phyloP scores from a whole-genome alignment of 1,284 basidiomycete genomes.

The Coniferiporia weirii region DNA sequence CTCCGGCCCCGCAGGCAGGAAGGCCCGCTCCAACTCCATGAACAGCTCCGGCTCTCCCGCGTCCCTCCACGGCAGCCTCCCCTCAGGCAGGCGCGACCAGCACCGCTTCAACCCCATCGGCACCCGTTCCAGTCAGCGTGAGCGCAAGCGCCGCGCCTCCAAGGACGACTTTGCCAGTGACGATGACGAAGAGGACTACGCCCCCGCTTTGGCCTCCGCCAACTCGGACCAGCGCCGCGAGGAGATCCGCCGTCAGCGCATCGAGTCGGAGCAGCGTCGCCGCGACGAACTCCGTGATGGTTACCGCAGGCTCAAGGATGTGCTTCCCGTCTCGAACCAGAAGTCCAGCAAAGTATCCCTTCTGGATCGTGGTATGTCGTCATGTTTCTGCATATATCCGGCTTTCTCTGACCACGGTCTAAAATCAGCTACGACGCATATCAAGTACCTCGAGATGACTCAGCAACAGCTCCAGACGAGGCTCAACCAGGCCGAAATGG shows the following conservation, averaged over 20 bases:
- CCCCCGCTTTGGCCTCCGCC: conserved; percentile 38
- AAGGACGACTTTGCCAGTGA: conserved; percentile 60
- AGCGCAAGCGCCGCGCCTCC: conserved; percentile 46
- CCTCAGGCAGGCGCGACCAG: conserved; percentile 52
- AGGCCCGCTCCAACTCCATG: conserved; percentile 57
- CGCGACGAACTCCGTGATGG: conserved; percentile 84
- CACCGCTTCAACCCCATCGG: conserved; percentile 70
- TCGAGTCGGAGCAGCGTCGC: conserved; percentile 81
- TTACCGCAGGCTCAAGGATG: conserved; percentile 80
- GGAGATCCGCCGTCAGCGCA: conserved; percentile 80
- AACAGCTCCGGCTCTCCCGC: conserved; percentile 60
- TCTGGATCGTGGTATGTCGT: conserved; percentile 70
- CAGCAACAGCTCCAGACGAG: conserved; percentile 66
- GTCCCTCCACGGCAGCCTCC: conserved; percentile 41
- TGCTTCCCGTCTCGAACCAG: conserved; percentile 79
- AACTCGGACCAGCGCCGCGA: conserved; percentile 54
- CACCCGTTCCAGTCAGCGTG: conserved; percentile 36
- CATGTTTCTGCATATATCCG: conserved; percentile 4
- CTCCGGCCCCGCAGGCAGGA: conserved; percentile 5
- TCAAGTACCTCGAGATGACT: conserved; percentile 74
- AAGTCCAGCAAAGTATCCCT: conserved; percentile 84
- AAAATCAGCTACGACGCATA: conserved; percentile 61
- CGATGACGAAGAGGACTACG: conserved; percentile 59
- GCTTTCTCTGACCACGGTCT: conserved; percentile 15
- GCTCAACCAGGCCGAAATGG: conserved; percentile 67